These are phyloP conservation scores for Ormosia emarginata DNA, from an alignment of 306 rosid species.

Conservation along the genomic window DNA sequence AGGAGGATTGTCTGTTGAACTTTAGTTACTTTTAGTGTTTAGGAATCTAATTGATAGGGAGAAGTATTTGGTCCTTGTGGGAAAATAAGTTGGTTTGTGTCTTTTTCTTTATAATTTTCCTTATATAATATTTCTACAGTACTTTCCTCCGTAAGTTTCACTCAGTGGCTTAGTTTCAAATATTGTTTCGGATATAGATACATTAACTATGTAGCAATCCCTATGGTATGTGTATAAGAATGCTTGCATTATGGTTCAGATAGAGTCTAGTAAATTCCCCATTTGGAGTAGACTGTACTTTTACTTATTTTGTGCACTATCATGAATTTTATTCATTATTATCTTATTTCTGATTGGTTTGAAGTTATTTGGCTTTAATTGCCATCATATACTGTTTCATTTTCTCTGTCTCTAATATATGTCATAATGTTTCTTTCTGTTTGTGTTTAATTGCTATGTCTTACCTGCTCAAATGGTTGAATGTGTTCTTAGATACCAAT, in stretches of 20 bases:
- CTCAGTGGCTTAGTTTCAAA: background rate
- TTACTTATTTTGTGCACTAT: background rate
- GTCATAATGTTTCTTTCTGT: background rate
- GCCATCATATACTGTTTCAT: background rate
- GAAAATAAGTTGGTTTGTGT: too few relatives aligned
- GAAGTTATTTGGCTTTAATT: background rate
- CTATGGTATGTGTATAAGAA: background rate
- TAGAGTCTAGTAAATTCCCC: background rate
- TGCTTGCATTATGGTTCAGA: background rate
- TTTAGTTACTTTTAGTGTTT: background rate
- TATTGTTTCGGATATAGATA: background rate
- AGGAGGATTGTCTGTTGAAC: background rate
- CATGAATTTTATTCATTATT: background rate
- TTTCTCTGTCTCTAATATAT: background rate
- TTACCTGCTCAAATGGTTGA: background rate
- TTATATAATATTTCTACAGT: background rate
- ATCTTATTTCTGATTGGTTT: slow-evolving; percentile 2
- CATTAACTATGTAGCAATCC: background rate
- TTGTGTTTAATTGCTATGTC: background rate
- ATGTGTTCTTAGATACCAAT: background rate
- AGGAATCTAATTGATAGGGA: background rate
- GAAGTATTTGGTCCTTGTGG: background rate
- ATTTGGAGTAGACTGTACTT: slow-evolving; percentile 2
- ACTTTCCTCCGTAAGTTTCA: background rate
- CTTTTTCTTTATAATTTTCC: background rate